Conservation (phyloP, 1,284 basidiomycete genomes). For the Leccinum proliferum region DNA sequence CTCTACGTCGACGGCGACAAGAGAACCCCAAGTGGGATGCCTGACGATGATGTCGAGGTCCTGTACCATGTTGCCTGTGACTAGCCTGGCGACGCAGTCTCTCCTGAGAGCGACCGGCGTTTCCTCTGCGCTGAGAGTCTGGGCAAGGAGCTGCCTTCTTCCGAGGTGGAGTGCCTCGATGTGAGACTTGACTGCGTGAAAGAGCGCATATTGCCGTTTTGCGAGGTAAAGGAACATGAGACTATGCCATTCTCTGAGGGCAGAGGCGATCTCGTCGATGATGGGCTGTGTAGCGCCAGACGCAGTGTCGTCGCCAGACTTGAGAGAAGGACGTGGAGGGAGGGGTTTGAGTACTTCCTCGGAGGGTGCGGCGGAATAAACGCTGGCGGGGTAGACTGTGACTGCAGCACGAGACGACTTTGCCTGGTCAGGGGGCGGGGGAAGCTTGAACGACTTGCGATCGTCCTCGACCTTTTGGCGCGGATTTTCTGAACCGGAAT, state of each 20-base stretch:
- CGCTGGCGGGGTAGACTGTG: constrained; percentile 62
- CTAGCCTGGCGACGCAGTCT: constrained; percentile 86
- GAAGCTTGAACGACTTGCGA: constrained; percentile 62
- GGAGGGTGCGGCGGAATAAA: constrained; percentile 62
- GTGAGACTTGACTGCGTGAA: constrained; percentile 83
- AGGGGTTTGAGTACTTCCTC: constrained; percentile 69
- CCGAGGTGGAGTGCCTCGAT: constrained; percentile 91
- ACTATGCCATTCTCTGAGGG: constrained; percentile 92
- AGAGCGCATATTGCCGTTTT: constrained; percentile 84
- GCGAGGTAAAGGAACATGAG: constrained; percentile 91
- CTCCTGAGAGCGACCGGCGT: constrained; percentile 75
- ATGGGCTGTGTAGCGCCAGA: constrained; percentile 83
- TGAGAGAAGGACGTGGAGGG: constrained; percentile 90
- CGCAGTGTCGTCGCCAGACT: constrained; percentile 87
- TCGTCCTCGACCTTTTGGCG: constrained; percentile 28
- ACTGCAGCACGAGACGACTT: constrained; percentile 64
- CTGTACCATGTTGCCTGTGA: constrained; percentile 89
- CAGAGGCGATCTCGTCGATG: constrained; percentile 96
- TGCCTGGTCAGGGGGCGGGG: constrained; percentile 67
- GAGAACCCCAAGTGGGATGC: constrained; percentile 85
- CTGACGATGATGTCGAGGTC: constrained; percentile 93
- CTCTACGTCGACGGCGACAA: constrained; percentile 83
- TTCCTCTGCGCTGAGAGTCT: constrained; percentile 87
- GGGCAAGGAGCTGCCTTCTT: constrained; percentile 83
- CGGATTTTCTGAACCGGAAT: constrained; percentile 32